Percentiles rank a stretch among this genome's conserved stretches.
phyloP scores from a whole-genome alignment of 2,329 filamentous ascomycete species.

The Epichloe sp. region DNA sequence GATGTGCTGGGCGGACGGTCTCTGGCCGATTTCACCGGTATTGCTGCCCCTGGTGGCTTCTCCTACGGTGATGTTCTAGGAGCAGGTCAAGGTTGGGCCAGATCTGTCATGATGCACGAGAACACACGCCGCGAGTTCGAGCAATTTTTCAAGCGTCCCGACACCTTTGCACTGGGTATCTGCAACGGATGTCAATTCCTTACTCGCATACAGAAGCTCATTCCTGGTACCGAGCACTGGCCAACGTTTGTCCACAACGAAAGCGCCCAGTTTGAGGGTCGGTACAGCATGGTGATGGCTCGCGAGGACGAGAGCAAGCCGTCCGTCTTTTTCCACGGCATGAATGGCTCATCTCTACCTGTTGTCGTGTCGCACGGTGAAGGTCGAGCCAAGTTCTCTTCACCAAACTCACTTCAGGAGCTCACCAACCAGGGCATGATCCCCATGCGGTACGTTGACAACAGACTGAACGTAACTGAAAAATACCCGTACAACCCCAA shows the following conservation, averaged over 20 bases:
- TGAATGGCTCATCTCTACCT: slow-evolving; percentile 69
- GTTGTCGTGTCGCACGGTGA: slow-evolving; percentile 88
- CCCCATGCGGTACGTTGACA: slow-evolving; percentile 75
- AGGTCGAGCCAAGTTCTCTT: slow-evolving; percentile 61
- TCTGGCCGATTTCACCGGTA: slow-evolving; percentile 69
- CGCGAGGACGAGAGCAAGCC: slow-evolving; percentile 43
- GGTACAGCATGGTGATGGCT: slow-evolving; percentile 71
- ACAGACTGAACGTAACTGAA: slow-evolving; percentile 59
- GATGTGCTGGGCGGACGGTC: slow-evolving; percentile 73
- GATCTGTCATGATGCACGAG: slow-evolving; percentile 77
- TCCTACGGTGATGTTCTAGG: slow-evolving; percentile 79
- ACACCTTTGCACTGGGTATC: slow-evolving; percentile 87
- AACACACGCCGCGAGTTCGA: slow-evolving; percentile 65
- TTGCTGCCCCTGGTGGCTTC: slow-evolving; percentile 94
- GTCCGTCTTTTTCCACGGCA: slow-evolving; percentile 82
- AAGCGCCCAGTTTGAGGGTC: slow-evolving; percentile 81
- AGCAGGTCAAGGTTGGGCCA: slow-evolving; percentile 93
- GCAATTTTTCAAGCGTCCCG: slow-evolving; percentile 70
- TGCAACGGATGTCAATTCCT: slow-evolving; percentile 98
- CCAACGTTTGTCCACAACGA: slow-evolving; percentile 76
- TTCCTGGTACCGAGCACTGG: slow-evolving; percentile 75
- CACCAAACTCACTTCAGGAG: slow-evolving; percentile 34
- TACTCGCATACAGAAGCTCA: slow-evolving; percentile 62
- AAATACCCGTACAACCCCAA: slow-evolving; percentile 81
- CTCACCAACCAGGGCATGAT: slow-evolving; percentile 57